These are phyloP conservation scores for Talaromyces thailandensis DNA, from an alignment of 495 filamentous ascomycete species.

Conservation along the genomic window DNA sequence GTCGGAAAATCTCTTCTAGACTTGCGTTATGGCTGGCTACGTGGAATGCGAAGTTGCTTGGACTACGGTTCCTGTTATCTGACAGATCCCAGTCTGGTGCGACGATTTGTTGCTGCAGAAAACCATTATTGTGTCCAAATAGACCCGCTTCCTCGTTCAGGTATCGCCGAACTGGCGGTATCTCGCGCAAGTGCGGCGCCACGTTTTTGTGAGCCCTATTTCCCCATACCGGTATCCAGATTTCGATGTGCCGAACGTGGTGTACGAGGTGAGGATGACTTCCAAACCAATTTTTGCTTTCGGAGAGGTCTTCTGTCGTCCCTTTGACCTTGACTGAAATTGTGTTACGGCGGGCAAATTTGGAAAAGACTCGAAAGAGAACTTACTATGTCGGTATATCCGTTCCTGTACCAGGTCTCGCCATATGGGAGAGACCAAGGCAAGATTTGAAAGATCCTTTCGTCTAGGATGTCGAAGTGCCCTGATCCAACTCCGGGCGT, in stretches of 20 bases:
- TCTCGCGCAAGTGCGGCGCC: constrained; percentile 14
- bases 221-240: constrained; percentile 68
- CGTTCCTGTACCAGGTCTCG: constrained; percentile 56
- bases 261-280: constrained; percentile 45
- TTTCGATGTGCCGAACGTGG: constrained; percentile 62
- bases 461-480: constrained; percentile 58
- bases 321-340: constrained; percentile 57
- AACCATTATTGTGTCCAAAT: constrained; percentile 32
- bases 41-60: constrained; percentile 39
- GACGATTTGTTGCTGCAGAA: constrained; percentile 10
- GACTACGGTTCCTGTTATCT: constrained; percentile 14
- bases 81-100: constrained; percentile 26
- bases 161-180: constrained; percentile 30
- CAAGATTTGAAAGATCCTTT: constrained; percentile 53
- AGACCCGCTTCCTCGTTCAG: constrained; percentile 16
- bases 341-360: constrained; percentile 3
- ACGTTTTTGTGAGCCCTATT: constrained; percentile 26
- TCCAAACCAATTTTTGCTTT: constrained; percentile 48
- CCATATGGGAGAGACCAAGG: constrained; percentile 55
- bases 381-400: constrained; percentile 56
- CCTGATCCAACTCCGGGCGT: constrained; percentile 50
- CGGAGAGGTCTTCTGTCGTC: constrained; percentile 46
- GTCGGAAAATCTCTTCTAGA: constrained; percentile 56
- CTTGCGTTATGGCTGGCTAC: constrained; percentile 49
- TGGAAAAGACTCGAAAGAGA: background rate